phyloP scores from a whole-genome alignment of 2,329 filamentous ascomycete genomes.

The Sclerotinia subarctica region DNA sequence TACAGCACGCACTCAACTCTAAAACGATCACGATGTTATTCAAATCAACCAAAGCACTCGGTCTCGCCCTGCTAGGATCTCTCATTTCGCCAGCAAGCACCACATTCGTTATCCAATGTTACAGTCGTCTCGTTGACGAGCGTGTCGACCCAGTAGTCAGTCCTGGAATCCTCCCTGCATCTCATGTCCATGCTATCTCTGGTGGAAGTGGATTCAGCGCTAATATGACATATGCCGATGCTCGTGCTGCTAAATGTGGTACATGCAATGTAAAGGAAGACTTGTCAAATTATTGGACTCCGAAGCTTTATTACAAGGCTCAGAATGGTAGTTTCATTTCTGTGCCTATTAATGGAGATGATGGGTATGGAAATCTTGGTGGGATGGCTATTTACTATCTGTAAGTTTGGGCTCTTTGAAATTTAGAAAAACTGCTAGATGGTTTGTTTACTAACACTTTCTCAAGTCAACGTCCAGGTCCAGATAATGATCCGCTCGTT shows the following conservation, averaged over 20 bases:
- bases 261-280: conserved; percentile 40
- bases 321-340: conserved; percentile 38
- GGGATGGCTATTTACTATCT: conserved; percentile 42
- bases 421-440: too few relatives aligned
- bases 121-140: conserved; percentile 26
- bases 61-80: background rate
- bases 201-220: conserved; percentile 41
- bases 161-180: conserved; percentile 23
- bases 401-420: conserved; percentile 17
- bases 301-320: conserved; percentile 35
- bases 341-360: conserved; percentile 39
- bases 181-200: conserved; percentile 28
- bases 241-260: conserved; percentile 35
- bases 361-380: conserved; percentile 31
- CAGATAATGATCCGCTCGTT: conserved; percentile 14
- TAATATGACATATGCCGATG: conserved; percentile 38
- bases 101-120: conserved; percentile 20
- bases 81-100: conserved; percentile 10
- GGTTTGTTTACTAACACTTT: background rate
- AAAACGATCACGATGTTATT: background rate
- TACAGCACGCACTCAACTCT: background rate
- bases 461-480: conserved; percentile 15
- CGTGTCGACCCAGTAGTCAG: conserved; percentile 27
- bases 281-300: conserved; percentile 40
- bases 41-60: background rate